A percentile compares a stretch with the other conserved stretches of the same genome.
These are phyloP conservation scores for Penicillium silybi DNA, from an alignment of 495 filamentous ascomycete genomes.

Conservation along the genomic window DNA sequence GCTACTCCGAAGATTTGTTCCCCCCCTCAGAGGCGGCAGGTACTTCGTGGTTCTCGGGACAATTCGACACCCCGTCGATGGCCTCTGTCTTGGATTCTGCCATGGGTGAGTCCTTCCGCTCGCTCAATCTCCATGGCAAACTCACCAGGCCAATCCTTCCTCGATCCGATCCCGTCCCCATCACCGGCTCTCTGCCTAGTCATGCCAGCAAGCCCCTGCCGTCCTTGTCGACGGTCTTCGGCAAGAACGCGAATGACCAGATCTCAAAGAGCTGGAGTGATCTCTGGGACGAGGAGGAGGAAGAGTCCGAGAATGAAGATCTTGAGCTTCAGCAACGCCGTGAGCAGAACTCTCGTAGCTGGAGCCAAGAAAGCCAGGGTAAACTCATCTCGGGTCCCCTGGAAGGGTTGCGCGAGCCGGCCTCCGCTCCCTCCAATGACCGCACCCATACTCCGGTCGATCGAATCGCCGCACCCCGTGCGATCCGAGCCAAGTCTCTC, in stretches of 20 bases:
- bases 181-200: conserved; percentile 76
- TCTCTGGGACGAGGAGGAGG: conserved; percentile 91
- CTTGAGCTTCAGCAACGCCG: conserved; percentile 55
- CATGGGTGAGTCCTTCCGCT: conserved; percentile 65
- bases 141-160: conserved; percentile 34
- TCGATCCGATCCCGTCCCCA: conserved; percentile 51
- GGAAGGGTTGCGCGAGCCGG: conserved; percentile 38
- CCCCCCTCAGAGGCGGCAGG: conserved; percentile 68
- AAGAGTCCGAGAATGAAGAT: conserved; percentile 63
- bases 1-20: conserved; percentile 85
- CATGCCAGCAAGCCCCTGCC: conserved; percentile 59
- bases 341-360: conserved; percentile 74
- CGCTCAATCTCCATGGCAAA: conserved; percentile 47
- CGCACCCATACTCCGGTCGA: conserved; percentile 15
- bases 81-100: conserved; percentile 74
- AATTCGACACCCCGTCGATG: conserved; percentile 69
- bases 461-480: conserved; percentile 19
- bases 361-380: conserved; percentile 69
- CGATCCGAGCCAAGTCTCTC: conserved; percentile 40
- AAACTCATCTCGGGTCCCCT: conserved; percentile 26
- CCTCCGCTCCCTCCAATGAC: conserved; percentile 49
- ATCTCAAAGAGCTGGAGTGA: conserved; percentile 98
- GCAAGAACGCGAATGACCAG: conserved; percentile 60
- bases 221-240: conserved; percentile 73
- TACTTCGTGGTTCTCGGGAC: conserved; percentile 68